These are phyloP conservation scores for Aphanomyces invadans DNA, from an alignment of 352 stramenopile genomes.

Conservation along the genomic window DNA sequence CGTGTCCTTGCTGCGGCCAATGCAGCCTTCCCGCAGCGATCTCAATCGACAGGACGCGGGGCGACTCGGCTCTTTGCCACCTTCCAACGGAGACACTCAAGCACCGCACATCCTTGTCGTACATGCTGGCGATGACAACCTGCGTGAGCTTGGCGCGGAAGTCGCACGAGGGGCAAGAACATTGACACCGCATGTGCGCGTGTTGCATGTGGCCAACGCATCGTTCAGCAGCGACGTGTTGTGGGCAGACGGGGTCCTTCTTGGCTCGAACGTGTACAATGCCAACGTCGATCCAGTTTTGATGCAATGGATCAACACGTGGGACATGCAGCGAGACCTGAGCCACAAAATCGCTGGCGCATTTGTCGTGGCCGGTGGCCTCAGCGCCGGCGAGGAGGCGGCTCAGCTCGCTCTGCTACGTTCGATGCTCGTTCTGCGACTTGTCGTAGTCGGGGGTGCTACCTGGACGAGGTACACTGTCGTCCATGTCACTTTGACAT, in stretches of 20 bases:
- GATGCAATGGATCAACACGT: conserved; percentile 59
- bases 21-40: not conserved
- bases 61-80: too few relatives aligned
- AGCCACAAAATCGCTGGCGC: conserved; percentile 78
- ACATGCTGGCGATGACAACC: not conserved
- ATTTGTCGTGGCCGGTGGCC: conserved; percentile 75
- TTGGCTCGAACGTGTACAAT: conserved; percentile 80
- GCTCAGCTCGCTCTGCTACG: conserved; percentile 81
- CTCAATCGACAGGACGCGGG: too few relatives aligned
- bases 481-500: too few relatives aligned
- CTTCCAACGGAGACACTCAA: not conserved
- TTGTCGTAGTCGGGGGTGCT: conserved; percentile 78
- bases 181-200: not conserved
- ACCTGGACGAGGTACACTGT: conserved; percentile 49
- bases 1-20: not conserved
- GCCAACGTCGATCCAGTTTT: conserved; percentile 83
- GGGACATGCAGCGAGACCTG: conserved; percentile 58
- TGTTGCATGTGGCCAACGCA: conserved; percentile 31
- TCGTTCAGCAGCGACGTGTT: conserved; percentile 71
- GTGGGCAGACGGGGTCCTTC: conserved; percentile 76
- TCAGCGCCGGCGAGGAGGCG: conserved; percentile 77
- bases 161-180: not conserved
- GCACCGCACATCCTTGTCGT: conserved; percentile 1
- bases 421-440: conserved; percentile 83
- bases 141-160: conserved; percentile 1